Conservation (phyloP, 1,139 yeast species). For the Yueomyces sp. region DNA sequence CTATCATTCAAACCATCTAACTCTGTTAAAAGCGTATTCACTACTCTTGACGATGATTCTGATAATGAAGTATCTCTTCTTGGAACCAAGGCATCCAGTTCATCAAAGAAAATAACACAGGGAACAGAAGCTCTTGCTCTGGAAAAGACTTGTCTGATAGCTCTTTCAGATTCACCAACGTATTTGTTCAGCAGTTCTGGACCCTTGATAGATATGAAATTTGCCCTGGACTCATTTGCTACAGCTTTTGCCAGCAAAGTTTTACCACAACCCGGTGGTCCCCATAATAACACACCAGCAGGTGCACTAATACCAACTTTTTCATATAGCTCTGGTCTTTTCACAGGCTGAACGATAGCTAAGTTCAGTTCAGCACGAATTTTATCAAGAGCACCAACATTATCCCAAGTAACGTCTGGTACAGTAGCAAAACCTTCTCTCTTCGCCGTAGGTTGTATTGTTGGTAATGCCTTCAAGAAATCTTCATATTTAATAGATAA, state of each 20-base stretch:
- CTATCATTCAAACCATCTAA: conserved; percentile 90
- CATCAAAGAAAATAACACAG: conserved; percentile 92
- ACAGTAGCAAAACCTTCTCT: conserved; percentile 98
- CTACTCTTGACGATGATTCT: conserved; percentile 89
- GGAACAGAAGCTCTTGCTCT: conserved; percentile 93
- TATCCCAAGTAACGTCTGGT: conserved; percentile 94
- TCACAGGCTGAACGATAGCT: conserved; percentile 96
- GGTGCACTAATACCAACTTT: conserved; percentile 94
- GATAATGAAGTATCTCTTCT: conserved; percentile 78
- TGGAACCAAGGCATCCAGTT: conserved; percentile 90
- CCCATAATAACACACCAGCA: conserved; percentile 96
- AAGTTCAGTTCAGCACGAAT: conserved; percentile 85
- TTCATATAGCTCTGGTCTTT: conserved; percentile 78
- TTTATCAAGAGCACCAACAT: conserved; percentile 77
- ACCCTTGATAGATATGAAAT: conserved; percentile 88
- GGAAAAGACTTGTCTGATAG: conserved; percentile 87
- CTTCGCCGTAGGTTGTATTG: conserved; percentile 93
- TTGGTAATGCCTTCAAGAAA: conserved; percentile 74
- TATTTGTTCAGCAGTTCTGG: conserved; percentile 90
- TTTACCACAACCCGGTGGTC: conserved; percentile 99
- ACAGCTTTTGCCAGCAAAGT: conserved; percentile 93
- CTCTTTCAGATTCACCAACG: conserved; percentile 93
- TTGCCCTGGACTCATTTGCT: conserved; percentile 92
- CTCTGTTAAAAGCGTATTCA: conserved; percentile 85
- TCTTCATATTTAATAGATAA: conserved; percentile 68